phyloP scores from a whole-genome alignment of 768 basidiomycete species.

The Chlorophyllum brunneum region DNA sequence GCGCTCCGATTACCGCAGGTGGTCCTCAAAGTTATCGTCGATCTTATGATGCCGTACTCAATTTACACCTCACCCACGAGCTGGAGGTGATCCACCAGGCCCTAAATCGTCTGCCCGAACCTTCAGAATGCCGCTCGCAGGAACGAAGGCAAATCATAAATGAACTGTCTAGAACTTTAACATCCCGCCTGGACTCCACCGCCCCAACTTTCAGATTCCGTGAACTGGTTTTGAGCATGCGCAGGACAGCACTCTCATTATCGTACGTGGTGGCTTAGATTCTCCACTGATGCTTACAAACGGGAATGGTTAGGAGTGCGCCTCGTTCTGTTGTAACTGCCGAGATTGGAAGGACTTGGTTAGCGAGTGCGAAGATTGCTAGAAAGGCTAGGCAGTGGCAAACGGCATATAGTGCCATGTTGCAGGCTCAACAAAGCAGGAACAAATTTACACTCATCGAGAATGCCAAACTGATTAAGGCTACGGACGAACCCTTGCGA shows the following conservation, averaged over 20 bases:
- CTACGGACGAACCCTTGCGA: conserved; percentile 73
- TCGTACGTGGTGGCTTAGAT: conserved; percentile 40
- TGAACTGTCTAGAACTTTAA: conserved; percentile 47
- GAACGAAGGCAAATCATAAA: conserved; percentile 33
- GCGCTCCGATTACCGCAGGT: conserved; percentile 76
- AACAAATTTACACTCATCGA: conserved; percentile 82
- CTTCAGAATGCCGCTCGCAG: conserved; percentile 32
- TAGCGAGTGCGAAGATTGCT: conserved; percentile 92
- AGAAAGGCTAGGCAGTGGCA: conserved; percentile 94
- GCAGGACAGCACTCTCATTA: conserved; percentile 77
- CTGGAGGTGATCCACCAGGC: conserved; percentile 62
- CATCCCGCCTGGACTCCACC: conserved; percentile 67
- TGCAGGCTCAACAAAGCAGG: conserved; percentile 79
- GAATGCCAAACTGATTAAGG: conserved; percentile 81
- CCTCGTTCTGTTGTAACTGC: conserved; percentile 37
- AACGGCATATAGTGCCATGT: conserved; percentile 92
- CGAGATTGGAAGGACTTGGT: conserved; percentile 84
- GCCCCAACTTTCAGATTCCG: conserved; percentile 85
- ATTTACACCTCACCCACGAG: conserved; percentile 86
- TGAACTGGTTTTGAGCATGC: conserved; percentile 87
- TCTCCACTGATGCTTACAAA: neutral
- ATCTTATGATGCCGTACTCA: conserved; percentile 81
- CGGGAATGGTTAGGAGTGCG: conserved; percentile 24
- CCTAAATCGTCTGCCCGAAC: conserved; percentile 33
- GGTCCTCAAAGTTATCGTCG: conserved; percentile 79